A percentile compares a stretch with the other conserved stretches of the same genome.
phyloP scores from a whole-genome alignment of 2,329 filamentous ascomycete species.

The Alternaria gaisen region DNA sequence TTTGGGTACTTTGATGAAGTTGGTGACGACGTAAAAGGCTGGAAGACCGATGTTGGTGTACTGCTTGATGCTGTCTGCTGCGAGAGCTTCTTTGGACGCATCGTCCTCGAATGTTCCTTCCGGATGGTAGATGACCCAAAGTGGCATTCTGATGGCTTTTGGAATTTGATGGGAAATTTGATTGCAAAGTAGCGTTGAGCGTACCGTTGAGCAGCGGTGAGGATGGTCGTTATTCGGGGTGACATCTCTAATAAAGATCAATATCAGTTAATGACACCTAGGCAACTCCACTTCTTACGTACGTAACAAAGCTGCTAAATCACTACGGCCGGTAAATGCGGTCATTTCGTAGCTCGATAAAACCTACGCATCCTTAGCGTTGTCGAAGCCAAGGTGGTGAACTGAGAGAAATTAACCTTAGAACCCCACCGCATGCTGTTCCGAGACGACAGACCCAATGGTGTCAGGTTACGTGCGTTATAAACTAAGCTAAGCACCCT shows the following conservation, averaged over 20 bases:
- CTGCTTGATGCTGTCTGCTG: constrained; percentile 51
- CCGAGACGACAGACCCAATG: no score
- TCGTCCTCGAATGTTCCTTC: constrained; percentile 43
- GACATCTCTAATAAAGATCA: neutral
- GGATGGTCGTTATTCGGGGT: neutral
- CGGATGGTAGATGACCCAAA: constrained; percentile 54
- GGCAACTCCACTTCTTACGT: neutral
- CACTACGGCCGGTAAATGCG: neutral
- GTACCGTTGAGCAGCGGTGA: neutral
- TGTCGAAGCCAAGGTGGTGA: neutral
- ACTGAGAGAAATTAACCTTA: neutral
- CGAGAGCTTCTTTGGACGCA: constrained; percentile 42
- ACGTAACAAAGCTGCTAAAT: neutral
- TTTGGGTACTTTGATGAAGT: constrained; percentile 45
- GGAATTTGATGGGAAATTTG: neutral
- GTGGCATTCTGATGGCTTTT: constrained; percentile 44
- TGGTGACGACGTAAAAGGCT: constrained; percentile 54
- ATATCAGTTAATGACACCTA: no score
- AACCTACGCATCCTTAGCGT: neutral
- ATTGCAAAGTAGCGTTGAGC: rapidly evolving
- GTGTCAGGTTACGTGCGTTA: no score
- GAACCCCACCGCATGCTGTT: no score
- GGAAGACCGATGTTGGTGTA: constrained; percentile 51
- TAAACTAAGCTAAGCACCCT: neutral
- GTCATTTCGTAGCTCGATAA: no score